Evolutionary conservation across 1,284 basidiomycete genomes (phyloP), one percentile per base, ranked within the genome.

Genomic region (Cutaneotrichosporon mucoides): DNA sequence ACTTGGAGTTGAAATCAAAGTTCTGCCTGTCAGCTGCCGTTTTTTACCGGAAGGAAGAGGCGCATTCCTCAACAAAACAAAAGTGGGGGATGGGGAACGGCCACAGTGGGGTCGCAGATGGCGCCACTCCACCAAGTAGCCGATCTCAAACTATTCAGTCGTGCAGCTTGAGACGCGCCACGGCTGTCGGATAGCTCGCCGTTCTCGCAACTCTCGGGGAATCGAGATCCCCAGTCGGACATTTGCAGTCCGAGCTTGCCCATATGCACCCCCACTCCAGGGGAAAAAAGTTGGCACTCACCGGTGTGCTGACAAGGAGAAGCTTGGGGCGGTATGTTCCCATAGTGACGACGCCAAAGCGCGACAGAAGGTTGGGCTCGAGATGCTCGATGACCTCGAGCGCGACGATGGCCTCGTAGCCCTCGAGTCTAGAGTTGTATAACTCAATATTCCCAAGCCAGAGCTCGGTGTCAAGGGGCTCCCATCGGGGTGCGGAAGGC

Each of bases 371-470:
- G 12, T 83, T 74, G 2, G 86, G 83, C 10, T 85, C 82, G 57
- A 98, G 81, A 71, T 98, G 94, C 76, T 98, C 94, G 69, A 98
- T 88, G 86, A 96, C 88, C 81, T 97, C 93, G 6, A 86, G 87
- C 15, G 87, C 85, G 33, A 92, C 84, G 64, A 96, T 88, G 61
- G 90, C 92, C 62, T 96, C 91, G 16, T 85, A 82, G 48, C 82
- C 84, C 54, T 80, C 81, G 65, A 97, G 87, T 44, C 84, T 82
- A 33, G 85, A 80, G 69, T 96, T 96, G 68, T 88, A 82, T 7
- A 80, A 80, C 71, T 90, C 85, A 47, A 97, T 80, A 1, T 86
- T 87, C 7, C 94, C 94, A 46, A 88, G 82, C 88, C 89, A 96
- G 1, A 96, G 74, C 66, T 87, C 83, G 5, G 86, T 85, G 8